Base-by-base conservation (phyloP, 345 rosid genomes). In the Gossypium sturtianum region DNA sequence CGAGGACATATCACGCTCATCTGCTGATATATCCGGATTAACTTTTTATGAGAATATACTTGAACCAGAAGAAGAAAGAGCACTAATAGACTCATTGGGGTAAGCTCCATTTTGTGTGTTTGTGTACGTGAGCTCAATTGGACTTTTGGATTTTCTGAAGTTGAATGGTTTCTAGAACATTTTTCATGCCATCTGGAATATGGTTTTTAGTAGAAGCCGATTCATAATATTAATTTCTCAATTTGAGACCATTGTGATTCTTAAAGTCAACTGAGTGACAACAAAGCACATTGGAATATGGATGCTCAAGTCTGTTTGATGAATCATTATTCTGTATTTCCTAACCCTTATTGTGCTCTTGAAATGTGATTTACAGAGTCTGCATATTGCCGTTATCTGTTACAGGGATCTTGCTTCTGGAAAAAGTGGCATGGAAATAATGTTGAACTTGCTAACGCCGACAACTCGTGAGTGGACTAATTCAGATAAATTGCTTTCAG, bases 11-110 rank as follows among this genome's bases (percentile, higher is more conserved):
- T 76, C 84, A 38, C 49, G 77, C 54, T 54, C 88, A 74, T 71
- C 86, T 38, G 70, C 81, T 19, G 84, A 66, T 76, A 77, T 74
- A 64, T 80, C 89, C 74, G 79, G 80, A 66, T 87, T 84, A 43
- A 80, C 95, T 45, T 93, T 93, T 70, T 79, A 71, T 41, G 99
- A 95, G 74, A 91, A 85, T 73, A 43, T 93, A 72, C 88, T 95
- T 72, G 82, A 91, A 76, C 97, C 86, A 45, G 97, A 88, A 75
- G 98, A 93, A 86, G 98, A 95, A 85, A 86, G 82, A 78, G 83
- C 81, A 16, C 86, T 95, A n/a, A 74, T 89, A 87, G 84, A 75
- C 65, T 77, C 85, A 77, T 79, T 89, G 43, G 79, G 59, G 96
- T 95, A 85, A 81, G 87, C 75, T 60, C 61, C 60, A 44, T 74